Conservation (phyloP, 306 rosid species). For the Elaeagnus macrophylla region DNA sequence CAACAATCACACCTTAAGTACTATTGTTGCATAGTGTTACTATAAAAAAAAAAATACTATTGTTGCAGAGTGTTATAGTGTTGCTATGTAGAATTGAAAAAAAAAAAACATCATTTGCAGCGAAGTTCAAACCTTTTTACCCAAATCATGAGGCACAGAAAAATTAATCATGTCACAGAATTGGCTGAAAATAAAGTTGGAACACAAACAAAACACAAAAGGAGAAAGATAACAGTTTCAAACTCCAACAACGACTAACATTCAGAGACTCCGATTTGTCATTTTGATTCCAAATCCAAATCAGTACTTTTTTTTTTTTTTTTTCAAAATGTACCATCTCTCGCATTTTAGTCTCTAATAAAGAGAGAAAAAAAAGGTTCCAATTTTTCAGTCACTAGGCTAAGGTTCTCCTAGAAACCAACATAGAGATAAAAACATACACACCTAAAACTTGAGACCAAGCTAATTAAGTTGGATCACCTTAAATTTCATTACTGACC, state of each 20-base stretch:
- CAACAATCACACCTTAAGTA: no score
- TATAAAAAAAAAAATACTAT: no score
- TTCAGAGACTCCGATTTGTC: slow-evolving; percentile 24
- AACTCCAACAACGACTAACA: slow-evolving; percentile 19
- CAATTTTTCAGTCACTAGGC: not conserved
- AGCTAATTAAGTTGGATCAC: not conserved
- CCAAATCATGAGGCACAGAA: no score
- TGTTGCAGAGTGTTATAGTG: no score
- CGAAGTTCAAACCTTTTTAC: no score
- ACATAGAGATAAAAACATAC: slow-evolving; percentile 4
- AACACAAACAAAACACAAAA: slow-evolving; percentile 10
- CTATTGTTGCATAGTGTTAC: no score
- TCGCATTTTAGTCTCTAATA: not conserved
- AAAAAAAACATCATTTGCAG: no score
- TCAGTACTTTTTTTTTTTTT: slow-evolving; percentile 1
- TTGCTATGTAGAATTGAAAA: no score
- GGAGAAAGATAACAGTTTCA: slow-evolving; percentile 14
- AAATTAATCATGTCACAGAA: no score
- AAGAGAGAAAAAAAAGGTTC: not conserved
- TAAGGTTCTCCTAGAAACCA: slow-evolving; percentile 1
- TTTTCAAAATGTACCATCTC: not conserved
- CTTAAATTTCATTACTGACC: slow-evolving; percentile 43
- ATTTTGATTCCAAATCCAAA: slow-evolving; percentile 21
- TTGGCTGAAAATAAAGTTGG: not conserved
- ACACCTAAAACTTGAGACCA: not conserved